Percentiles rank a stretch among this genome's conserved stretches.
phyloP scores from a whole-genome alignment of 2,329 filamentous ascomycete species.

The Paraphaeosphaeria minitans region DNA sequence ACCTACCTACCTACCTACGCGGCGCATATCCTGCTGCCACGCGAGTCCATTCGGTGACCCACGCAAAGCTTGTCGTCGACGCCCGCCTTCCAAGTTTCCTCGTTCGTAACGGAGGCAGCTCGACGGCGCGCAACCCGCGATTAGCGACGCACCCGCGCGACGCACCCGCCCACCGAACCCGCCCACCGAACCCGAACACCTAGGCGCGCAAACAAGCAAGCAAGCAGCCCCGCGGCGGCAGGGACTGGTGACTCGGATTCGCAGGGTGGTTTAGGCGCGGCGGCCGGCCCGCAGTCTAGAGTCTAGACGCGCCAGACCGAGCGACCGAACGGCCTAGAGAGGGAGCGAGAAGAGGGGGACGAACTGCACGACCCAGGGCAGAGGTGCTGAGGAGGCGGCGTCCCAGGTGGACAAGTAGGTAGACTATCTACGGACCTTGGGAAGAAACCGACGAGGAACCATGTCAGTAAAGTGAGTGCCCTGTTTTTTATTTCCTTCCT shows the following conservation, averaged over 20 bases:
- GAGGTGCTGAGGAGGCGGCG: slow-evolving; percentile 15
- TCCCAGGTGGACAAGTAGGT: background rate
- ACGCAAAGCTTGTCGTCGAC: background rate
- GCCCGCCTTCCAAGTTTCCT: too few relatives aligned
- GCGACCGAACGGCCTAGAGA: background rate
- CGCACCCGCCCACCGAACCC: too few relatives aligned
- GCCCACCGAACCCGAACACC: too few relatives aligned
- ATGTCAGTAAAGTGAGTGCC: slow-evolving; percentile 50
- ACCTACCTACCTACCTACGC: background rate
- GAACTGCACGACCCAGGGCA: too few relatives aligned
- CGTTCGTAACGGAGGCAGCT: too few relatives aligned
- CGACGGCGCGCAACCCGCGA: slow-evolving; percentile 16
- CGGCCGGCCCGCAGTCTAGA: slow-evolving; percentile 20
- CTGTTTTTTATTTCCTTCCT: slow-evolving; percentile 16
- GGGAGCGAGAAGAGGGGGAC: too few relatives aligned
- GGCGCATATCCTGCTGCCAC: background rate
- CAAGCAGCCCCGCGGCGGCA: slow-evolving; percentile 9
- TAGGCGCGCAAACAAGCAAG: background rate
- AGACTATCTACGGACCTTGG: background rate
- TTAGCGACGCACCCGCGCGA: slow-evolving; percentile 11
- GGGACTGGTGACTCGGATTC: too few relatives aligned
- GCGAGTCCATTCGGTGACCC: background rate
- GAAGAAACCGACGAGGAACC: slow-evolving; percentile 8
- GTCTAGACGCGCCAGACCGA: background rate
- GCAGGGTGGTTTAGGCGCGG: slow-evolving; percentile 26